phyloP scores from a whole-genome alignment of 163 green algal genomes.

The Trebouxia gelatinosa region DNA sequence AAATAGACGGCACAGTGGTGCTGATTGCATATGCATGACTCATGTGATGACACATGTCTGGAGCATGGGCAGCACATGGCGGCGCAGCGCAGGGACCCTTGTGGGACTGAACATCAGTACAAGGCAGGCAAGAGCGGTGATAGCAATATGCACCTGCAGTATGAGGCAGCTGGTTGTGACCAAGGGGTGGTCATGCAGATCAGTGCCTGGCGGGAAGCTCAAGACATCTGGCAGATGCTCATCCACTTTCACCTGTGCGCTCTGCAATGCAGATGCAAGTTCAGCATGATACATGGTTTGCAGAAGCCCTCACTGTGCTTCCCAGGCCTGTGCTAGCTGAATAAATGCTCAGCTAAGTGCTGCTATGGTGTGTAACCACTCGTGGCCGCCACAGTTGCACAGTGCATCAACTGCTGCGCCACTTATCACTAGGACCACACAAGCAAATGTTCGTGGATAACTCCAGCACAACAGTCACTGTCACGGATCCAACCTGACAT shows the following conservation, averaged over 20 bases:
- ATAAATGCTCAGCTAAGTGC: too few relatives aligned
- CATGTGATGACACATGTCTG: too few relatives aligned
- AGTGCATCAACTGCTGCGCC: too few relatives aligned
- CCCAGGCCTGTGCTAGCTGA: too few relatives aligned
- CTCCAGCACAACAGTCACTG: too few relatives aligned
- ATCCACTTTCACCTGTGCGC: conserved; percentile 39
- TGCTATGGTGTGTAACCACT: too few relatives aligned
- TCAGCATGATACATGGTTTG: neutral
- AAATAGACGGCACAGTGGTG: neutral
- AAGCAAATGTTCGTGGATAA: neutral
- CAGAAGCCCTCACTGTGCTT: neutral
- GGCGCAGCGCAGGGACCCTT: neutral
- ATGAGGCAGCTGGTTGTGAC: conserved; percentile 64
- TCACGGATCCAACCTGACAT: too few relatives aligned
- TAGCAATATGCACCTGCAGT: conserved; percentile 49
- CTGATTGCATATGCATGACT: neutral
- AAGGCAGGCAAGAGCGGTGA: neutral
- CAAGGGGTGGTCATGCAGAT: conserved; percentile 85
- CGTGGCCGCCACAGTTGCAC: too few relatives aligned
- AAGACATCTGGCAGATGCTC: conserved; percentile 77
- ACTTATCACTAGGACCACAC: neutral
- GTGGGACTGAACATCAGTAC: too few relatives aligned
- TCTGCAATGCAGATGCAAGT: neutral
- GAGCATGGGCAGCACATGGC: too few relatives aligned
- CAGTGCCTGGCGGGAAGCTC: conserved; percentile 72